phyloP scores from a whole-genome alignment of 2,329 filamentous ascomycete genomes.

The Ophiostoma angusticollis region DNA sequence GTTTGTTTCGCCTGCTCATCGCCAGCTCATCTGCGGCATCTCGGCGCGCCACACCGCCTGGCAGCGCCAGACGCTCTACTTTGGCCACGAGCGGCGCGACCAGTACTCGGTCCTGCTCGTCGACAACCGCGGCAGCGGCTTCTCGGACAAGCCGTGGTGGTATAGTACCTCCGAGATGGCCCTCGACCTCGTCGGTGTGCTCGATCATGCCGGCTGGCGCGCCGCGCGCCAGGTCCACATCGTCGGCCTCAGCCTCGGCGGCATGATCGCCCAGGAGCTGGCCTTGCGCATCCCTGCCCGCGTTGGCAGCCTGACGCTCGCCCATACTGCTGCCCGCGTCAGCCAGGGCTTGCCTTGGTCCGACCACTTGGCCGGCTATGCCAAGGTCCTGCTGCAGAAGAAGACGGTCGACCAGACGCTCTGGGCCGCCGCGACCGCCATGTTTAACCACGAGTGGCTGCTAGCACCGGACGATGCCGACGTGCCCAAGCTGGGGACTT shows the following conservation, averaged over 20 bases:
- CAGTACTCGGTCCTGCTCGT: constrained; percentile 61
- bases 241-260: constrained; percentile 70
- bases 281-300: constrained; percentile 38
- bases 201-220: constrained; percentile 48
- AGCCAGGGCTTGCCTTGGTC: constrained; percentile 47
- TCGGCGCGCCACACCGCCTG: constrained; percentile 54
- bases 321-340: constrained; percentile 47
- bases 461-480: constrained; percentile 41
- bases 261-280: constrained; percentile 83
- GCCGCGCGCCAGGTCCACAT: constrained; percentile 40
- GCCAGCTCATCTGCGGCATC: constrained; percentile 67
- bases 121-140: constrained; percentile 75
- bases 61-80: constrained; percentile 73
- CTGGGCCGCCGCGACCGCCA: constrained; percentile 45
- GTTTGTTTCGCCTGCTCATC: constrained; percentile 4
- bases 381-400: constrained; percentile 50
- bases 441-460: constrained; percentile 57
- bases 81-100: constrained; percentile 56
- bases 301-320: constrained; percentile 41
- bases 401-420: constrained; percentile 58
- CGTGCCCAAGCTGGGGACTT: constrained; percentile 23
- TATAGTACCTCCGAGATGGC: constrained; percentile 83
- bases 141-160: constrained; percentile 61
- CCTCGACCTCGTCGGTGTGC: constrained; percentile 56
- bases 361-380: constrained; percentile 47